Conservation (phyloP, 305 asterid genomes). For the Lippia alba region DNA sequence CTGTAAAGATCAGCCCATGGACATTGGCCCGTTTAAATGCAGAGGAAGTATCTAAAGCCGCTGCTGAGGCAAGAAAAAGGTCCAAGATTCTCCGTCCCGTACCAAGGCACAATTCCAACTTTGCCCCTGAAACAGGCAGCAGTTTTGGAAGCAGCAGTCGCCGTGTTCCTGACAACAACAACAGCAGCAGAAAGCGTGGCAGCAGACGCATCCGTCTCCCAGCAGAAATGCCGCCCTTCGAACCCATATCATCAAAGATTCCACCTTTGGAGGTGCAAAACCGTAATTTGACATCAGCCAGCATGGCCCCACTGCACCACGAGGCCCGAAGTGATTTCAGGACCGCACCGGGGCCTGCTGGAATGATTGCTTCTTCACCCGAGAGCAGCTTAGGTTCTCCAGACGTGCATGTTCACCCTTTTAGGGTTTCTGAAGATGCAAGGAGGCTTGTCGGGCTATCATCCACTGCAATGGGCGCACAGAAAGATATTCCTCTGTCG, state of each 20-base stretch:
- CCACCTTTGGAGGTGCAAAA: slow-evolving; percentile 43
- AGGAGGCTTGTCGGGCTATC: slow-evolving; percentile 61
- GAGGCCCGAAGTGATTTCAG: slow-evolving; percentile 69
- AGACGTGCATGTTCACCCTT: slow-evolving; percentile 72
- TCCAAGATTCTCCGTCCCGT: slow-evolving; percentile 87
- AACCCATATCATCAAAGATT: slow-evolving; percentile 41
- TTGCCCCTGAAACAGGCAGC: slow-evolving; percentile 61
- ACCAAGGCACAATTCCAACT: slow-evolving; percentile 52
- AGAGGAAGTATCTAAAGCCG: slow-evolving; percentile 90
- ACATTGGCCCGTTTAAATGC: slow-evolving; percentile 84
- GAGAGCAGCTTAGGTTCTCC: slow-evolving; percentile 95
- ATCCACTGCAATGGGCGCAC: slow-evolving; percentile 43
- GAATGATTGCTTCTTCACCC: slow-evolving; percentile 72
- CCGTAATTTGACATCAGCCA: slow-evolving; percentile 50
- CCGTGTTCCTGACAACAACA: slow-evolving; percentile 56
- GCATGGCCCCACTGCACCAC: slow-evolving; percentile 73
- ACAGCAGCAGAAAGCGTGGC: slow-evolving; percentile 66
- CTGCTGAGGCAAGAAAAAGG: slow-evolving; percentile 95
- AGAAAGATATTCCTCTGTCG: slow-evolving; percentile 65
- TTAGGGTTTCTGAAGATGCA: slow-evolving; percentile 62
- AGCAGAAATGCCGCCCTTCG: slow-evolving; percentile 72
- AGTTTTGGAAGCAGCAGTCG: slow-evolving; percentile 80
- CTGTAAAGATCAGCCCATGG: slow-evolving; percentile 99
- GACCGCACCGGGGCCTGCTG: slow-evolving; percentile 44
- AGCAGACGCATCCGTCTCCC: slow-evolving; percentile 86